Base-by-base conservation (phyloP, 352 stramenopile species). In the Plasmopara halstedii region DNA sequence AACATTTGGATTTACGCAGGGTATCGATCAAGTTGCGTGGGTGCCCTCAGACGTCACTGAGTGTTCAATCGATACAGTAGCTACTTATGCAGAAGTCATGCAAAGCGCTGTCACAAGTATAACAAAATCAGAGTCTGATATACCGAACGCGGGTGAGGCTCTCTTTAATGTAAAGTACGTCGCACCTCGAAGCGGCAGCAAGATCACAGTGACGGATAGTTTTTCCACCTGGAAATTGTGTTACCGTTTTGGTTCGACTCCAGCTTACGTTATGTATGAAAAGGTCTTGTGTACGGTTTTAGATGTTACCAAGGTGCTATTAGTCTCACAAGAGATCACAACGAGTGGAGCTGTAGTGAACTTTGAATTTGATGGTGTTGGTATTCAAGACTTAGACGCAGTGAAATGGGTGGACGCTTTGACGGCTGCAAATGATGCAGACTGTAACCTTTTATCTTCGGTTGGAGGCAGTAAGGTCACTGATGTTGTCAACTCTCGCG, bases 211-310 rank as follows among this genome's bases (percentile, higher is more conserved):
- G 2, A 53, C 47, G 0, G 27, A 46, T 11, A 64, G 48, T 1
- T 54, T 81, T 10, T 67, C 67, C 7, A 71, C 63, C 0, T 87
- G 75, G 75, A 87, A 87, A 37, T 49, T 87, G 14, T 87, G 75
- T 44, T 87, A 84, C 47, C 67, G 63, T 8, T 87, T 87, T 29
- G 75, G 70, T 6, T 81, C 64, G 42, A 73, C 69, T 6, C 29
- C 58, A 0, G 46, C 53, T 11, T 84, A 57, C 27, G 42, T 83
- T 26, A 72, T 87, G 66, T 87, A 85, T 51, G 70, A 69, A 6
- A 53, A 83, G 37, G 75, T 87, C 0, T 15, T 85, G 13, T 78
- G 64, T 21, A 58, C 73, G 4, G 69, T 87, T 0, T 50, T 76
- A 17, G 79, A 75, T n/a, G 64, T 87, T 26, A 53, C 74, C 1